phyloP scores from a whole-genome alignment of 202 grass and related monocot genomes.

The Digitaria exilis region DNA sequence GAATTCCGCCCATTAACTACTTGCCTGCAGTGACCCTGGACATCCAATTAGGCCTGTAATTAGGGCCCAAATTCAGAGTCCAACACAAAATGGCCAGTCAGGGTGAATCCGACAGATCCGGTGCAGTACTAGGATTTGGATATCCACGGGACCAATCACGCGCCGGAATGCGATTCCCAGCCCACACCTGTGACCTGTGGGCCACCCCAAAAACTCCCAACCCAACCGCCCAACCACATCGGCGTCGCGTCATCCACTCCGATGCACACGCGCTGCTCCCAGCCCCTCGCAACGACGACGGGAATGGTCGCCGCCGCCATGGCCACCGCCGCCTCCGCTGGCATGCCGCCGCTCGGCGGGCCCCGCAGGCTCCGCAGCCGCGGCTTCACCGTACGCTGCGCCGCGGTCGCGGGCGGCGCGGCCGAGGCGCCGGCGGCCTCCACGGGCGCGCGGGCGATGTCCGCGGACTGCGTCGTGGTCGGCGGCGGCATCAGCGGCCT shows the following conservation, averaged over 20 bases:
- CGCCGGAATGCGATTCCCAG: slow-evolving; percentile 24
- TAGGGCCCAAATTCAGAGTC: neutral
- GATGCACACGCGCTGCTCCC: neutral
- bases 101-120: neutral
- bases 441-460: slow-evolving; percentile 34
- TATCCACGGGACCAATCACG: slow-evolving; percentile 2
- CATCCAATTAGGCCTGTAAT: neutral
- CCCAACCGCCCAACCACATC: slow-evolving; percentile 27
- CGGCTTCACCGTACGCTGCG: slow-evolving; percentile 7
- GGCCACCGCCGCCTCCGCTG: slow-evolving; percentile 27
- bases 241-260: slow-evolving; percentile 38
- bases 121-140: neutral
- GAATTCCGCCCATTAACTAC: too few relatives aligned
- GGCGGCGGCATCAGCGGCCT: slow-evolving; percentile 86
- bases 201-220: neutral
- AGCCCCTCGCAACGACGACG: neutral
- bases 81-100: neutral
- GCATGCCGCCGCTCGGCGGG: slow-evolving; percentile 14
- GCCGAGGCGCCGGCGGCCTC: slow-evolving; percentile 23
- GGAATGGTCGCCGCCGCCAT: slow-evolving; percentile 39
- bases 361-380: neutral
- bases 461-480: slow-evolving; percentile 82
- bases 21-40: neutral
- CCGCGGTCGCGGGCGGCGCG: slow-evolving; percentile 37
- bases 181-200: slow-evolving; percentile 21